Conservation (phyloP, 2,329 filamentous ascomycete genomes). For the Coniochaeta sp. region DNA sequence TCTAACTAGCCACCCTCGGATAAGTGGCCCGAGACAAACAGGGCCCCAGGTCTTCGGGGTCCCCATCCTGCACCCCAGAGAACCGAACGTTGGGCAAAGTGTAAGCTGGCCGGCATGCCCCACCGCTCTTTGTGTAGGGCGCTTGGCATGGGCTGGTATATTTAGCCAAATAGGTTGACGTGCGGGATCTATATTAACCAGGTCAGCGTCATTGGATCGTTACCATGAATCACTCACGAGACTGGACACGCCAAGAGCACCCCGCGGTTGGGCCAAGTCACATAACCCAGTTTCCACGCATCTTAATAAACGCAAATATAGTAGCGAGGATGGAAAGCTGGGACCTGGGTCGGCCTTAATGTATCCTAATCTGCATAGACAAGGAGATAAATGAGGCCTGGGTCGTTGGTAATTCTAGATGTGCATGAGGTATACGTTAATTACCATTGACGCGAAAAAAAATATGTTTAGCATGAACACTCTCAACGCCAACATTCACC, state of each 20-base stretch:
- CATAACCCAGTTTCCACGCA: background rate
- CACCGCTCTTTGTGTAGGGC: background rate
- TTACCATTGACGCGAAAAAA: no score
- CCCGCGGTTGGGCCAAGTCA: background rate
- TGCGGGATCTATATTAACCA: background rate
- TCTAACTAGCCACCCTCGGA: background rate
- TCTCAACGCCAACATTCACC: no score
- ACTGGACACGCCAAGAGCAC: background rate
- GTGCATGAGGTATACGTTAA: no score
- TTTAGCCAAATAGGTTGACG: background rate
- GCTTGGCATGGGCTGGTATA: background rate
- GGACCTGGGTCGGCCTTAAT: background rate
- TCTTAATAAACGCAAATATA: background rate
- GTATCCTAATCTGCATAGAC: no score
- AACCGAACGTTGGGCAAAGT: background rate
- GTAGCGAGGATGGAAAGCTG: background rate
- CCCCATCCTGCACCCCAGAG: background rate
- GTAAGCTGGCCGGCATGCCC: background rate
- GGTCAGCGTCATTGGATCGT: background rate
- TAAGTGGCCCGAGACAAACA: background rate
- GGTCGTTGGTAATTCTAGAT: no score
- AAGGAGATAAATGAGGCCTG: no score
- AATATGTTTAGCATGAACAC: no score
- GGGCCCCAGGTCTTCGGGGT: background rate
- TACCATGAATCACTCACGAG: background rate